Evolutionary conservation across 805 yeast species (phyloP).

Genomic region (Saturnispora hagleri): DNA sequence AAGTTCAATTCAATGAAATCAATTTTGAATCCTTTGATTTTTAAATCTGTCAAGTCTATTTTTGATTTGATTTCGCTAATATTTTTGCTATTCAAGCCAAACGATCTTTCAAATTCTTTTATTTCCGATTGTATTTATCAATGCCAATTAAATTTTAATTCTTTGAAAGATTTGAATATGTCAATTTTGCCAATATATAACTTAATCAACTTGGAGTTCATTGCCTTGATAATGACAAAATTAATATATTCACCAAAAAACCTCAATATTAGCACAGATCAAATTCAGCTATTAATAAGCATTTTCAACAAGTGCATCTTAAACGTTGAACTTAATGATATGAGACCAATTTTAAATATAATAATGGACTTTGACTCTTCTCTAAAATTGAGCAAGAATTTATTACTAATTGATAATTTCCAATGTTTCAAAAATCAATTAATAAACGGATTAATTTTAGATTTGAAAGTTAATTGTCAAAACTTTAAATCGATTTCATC

Average conservation of each 20-base stretch:
- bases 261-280: not conserved
- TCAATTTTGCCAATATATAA: conserved; percentile 16
- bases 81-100: conserved; percentile 18
- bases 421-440: conserved; percentile 1
- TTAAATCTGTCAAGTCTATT: conserved; percentile 6
- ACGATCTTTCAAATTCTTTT: not conserved
- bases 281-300: conserved; percentile 2
- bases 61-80: conserved; percentile 14
- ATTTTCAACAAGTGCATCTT: conserved; percentile 11
- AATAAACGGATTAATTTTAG: conserved; percentile 10
- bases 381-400: conserved; percentile 3
- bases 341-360: conserved; percentile 12
- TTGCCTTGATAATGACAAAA: conserved; percentile 11
- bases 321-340: conserved; percentile 12
- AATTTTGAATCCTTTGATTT: conserved; percentile 3
- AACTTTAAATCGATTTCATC: not conserved
- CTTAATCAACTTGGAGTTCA: conserved; percentile 19
- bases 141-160: conserved; percentile 8
- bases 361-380: conserved; percentile 11
- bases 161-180: conserved; percentile 8
- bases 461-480: conserved; percentile 6
- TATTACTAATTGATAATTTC: conserved; percentile 5
- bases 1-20: not conserved
- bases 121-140: conserved; percentile 9
- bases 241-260: conserved; percentile 11